Evolutionary conservation across 257 asterid genomes (phyloP).

Genomic region (Jasminum sambac): DNA sequence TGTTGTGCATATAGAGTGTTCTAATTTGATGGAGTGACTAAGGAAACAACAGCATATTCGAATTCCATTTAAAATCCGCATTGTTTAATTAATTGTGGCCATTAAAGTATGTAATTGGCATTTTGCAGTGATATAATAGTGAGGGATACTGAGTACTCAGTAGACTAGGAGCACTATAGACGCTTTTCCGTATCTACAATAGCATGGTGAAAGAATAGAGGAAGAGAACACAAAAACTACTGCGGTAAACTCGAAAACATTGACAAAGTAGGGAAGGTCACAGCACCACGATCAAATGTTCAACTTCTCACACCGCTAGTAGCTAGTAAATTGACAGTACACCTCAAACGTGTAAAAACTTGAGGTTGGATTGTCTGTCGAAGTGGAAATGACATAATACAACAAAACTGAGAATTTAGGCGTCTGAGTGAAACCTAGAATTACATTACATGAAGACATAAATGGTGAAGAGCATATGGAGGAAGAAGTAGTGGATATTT

Average conservation of each 20-base stretch:
- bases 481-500: conserved; percentile 9
- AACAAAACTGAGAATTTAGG: conserved; percentile 29
- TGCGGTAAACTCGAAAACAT: neutral
- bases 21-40: too few relatives aligned
- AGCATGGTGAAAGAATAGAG: neutral
- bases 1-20: too few relatives aligned
- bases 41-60: too few relatives aligned
- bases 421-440: conserved; percentile 17
- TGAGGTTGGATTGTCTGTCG: neutral
- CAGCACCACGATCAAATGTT: neutral
- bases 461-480: conserved; percentile 19
- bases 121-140: too few relatives aligned
- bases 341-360: conserved; percentile 5
- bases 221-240: neutral
- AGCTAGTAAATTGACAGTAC: conserved; percentile 7
- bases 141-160: too few relatives aligned
- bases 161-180: too few relatives aligned
- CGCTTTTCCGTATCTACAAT: neutral
- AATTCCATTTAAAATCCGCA: too few relatives aligned
- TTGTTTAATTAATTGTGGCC: too few relatives aligned
- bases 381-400: conserved; percentile 23
- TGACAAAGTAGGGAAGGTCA: neutral
- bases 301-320: neutral
- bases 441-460: conserved; percentile 24
- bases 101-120: too few relatives aligned